Evolutionary conservation across 177 flowering plant species (phyloP).

Genomic region (Telopea speciosissima): DNA sequence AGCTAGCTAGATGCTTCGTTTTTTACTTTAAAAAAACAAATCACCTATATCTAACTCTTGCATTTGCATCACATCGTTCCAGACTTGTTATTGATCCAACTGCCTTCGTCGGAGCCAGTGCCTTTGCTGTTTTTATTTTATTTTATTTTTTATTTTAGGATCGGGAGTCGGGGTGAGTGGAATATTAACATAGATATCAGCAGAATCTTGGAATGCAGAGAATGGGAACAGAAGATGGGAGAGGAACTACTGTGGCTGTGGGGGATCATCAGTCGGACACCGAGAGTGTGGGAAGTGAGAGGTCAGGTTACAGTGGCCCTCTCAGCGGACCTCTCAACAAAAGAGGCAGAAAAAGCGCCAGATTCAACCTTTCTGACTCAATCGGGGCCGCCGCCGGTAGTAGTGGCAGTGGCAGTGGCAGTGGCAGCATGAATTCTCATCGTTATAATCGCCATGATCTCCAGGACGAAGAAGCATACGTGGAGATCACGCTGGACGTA

Average conservation of each 20-base stretch:
- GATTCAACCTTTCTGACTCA: conserved; percentile 36
- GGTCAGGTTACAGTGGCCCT: conserved; percentile 35
- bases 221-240: conserved; percentile 27
- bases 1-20: too few relatives aligned
- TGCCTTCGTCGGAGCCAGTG: too few relatives aligned
- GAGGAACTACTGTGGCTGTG: conserved; percentile 3
- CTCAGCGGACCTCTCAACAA: conserved; percentile 44
- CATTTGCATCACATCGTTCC: too few relatives aligned
- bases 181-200: too few relatives aligned
- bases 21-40: too few relatives aligned
- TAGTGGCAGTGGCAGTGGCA: conserved; percentile 10
- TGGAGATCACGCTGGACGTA: conserved; percentile 59
- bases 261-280: conserved; percentile 35
- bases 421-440: conserved; percentile 2
- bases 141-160: too few relatives aligned
- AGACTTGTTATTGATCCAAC: too few relatives aligned
- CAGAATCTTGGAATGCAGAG: too few relatives aligned
- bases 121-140: too few relatives aligned
- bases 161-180: too few relatives aligned
- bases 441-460: neutral
- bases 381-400: conserved; percentile 4
- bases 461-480: conserved; percentile 42
- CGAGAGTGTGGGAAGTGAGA: conserved; percentile 33
- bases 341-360: conserved; percentile 36
- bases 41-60: too few relatives aligned